Evolutionary conservation across 768 basidiomycete species (phyloP), one percentile per base, ranked within the genome.

Genomic region (Russula ochroleuca): DNA sequence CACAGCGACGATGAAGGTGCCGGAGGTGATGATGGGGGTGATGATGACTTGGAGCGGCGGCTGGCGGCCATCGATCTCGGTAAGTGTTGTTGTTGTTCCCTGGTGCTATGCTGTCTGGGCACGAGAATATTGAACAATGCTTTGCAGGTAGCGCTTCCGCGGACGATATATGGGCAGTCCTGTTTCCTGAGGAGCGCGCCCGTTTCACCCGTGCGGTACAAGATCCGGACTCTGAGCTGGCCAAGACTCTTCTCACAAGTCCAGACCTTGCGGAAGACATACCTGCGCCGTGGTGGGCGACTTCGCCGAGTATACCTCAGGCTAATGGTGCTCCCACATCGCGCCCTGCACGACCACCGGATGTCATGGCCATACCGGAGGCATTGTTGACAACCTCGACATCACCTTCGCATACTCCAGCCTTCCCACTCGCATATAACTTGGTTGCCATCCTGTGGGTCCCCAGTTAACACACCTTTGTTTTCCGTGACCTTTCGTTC

Each of bases 221-320:
- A 43, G 80, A 92, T 67, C 87, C 91, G 0, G 75, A 76, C n/a
- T 81, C 85, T 69, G 81, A 81, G 53, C 73, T 86, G 17, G 83
- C 84, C 1, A 81, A 80, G 65, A 78, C 81, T 62, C 79, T 93
- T 2, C 72, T 92, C 23, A 73, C 81, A 33, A 84, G 82, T 64
- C 77, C 81, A 62, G 83, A 83, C 49, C 70, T 90, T 1, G 78
- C 79, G 33, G 73, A 75, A 5, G 79, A 78, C n/a, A 77, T 73
- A 23, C 74, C 74, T 5, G 74, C 77, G 5, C 91, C 92, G 6
- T 94, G 92, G 92, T 94, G 92, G 91, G 64, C 25, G 7, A 23
- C 38, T n/a, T 33, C 43, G 6, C 48, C 53, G 38, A 40, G 21
- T 35, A 41, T 43, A 25, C 11, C 25, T 11, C 33, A 23, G 6